Evolutionary conservation across 441 rosid species (phyloP).

Genomic region (Mallotus japonicus): DNA sequence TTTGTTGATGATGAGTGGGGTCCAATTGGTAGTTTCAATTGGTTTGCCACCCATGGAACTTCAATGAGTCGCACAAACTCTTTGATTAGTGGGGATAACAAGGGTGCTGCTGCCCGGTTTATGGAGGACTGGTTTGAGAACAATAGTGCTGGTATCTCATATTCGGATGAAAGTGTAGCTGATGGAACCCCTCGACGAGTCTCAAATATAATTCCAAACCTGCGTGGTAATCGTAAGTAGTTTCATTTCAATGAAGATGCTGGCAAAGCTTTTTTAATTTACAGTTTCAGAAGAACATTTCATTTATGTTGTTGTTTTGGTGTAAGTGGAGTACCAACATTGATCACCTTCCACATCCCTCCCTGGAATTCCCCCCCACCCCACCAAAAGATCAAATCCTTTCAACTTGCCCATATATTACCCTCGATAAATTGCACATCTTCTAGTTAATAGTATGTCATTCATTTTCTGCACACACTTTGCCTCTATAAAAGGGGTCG

Average conservation of each 20-base stretch:
- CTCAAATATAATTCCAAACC: slow-evolving; percentile 55
- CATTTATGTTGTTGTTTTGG: neutral
- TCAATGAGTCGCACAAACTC: slow-evolving; percentile 97
- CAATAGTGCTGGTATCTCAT: slow-evolving; percentile 34
- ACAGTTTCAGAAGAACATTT: neutral
- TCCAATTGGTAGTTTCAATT: slow-evolving; percentile 88
- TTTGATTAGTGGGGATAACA: slow-evolving; percentile 94
- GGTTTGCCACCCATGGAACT: slow-evolving; percentile 98
- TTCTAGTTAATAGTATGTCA: neutral
- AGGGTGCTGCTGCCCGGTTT: slow-evolving; percentile 91
- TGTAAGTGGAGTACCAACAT: neutral
- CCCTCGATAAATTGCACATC: neutral
- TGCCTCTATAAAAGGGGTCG: too few species aligned
- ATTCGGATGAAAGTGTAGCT: slow-evolving; percentile 33
- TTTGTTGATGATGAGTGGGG: slow-evolving; percentile 94
- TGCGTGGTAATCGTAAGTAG: slow-evolving; percentile 56
- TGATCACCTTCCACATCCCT: neutral
- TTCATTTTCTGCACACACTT: too few species aligned
- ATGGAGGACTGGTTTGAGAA: slow-evolving; percentile 94
- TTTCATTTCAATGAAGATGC: neutral
- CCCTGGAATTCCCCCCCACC: neutral
- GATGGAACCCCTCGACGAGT: slow-evolving; percentile 66
- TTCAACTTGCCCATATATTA: neutral
- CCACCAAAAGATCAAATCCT: neutral
- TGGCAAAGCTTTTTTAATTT: slow-evolving; percentile 6